A percentile compares a stretch with the other conserved stretches of the same genome.
These are phyloP conservation scores for Lotus japonicus DNA, from an alignment of 306 rosid genomes.

Conservation along the genomic window DNA sequence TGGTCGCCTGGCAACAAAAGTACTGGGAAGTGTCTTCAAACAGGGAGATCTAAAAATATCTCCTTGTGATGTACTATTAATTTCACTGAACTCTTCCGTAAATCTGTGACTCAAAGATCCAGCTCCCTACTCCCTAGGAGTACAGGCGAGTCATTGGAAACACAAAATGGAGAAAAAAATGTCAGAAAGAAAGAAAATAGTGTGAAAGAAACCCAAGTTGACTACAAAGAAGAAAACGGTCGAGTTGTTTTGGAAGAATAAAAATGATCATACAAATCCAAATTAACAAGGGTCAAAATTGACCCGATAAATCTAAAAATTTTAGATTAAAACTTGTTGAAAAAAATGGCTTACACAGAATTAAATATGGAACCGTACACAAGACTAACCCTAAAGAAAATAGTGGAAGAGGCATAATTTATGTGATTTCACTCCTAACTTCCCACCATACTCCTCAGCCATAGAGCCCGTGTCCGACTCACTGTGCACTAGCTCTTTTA, in stretches of 20 bases:
- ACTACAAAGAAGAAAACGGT: not conserved
- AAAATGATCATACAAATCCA: not conserved
- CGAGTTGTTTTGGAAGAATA: not conserved
- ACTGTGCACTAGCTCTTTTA: no score
- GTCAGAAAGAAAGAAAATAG: not conserved
- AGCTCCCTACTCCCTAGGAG: slow-evolving; percentile 37
- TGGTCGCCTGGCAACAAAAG: slow-evolving; percentile 73
- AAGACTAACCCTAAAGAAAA: no score
- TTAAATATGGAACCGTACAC: no score
- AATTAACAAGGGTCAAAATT: no score
- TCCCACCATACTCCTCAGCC: no score
- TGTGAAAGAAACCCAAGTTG: not conserved
- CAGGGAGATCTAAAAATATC: slow-evolving; percentile 72
- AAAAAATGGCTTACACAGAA: no score
- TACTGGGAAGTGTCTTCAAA: slow-evolving; percentile 53
- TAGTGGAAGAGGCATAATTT: no score
- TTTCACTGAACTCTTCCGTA: slow-evolving; percentile 39
- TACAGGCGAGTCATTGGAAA: slow-evolving; percentile 14
- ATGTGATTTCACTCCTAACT: no score
- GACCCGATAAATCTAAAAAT: no score
- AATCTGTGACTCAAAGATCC: slow-evolving; percentile 41
- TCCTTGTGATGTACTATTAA: slow-evolving; percentile 44
- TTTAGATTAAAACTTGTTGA: no score
- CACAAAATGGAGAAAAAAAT: not conserved
- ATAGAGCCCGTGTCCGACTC: no score